A percentile compares a stretch with the other conserved stretches of the same genome.
These are phyloP conservation scores for Exophiala sideris DNA, from an alignment of 2,329 filamentous ascomycete genomes.

Conservation along the genomic window DNA sequence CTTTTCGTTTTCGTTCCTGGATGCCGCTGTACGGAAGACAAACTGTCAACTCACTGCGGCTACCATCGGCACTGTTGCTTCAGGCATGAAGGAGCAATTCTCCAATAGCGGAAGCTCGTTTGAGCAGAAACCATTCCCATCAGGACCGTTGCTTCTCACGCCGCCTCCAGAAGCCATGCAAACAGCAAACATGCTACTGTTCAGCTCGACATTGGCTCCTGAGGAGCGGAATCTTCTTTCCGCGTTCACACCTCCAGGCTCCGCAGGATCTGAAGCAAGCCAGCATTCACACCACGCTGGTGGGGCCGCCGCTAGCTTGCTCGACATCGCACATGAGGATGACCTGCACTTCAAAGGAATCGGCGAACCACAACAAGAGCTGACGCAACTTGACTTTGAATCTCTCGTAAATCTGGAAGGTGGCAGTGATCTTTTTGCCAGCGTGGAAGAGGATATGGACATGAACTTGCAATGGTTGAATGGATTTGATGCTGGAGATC, in stretches of 20 bases:
- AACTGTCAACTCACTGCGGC: constrained; percentile 33
- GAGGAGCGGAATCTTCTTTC: constrained; percentile 21
- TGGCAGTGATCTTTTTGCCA: constrained; percentile 19
- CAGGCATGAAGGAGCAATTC: not conserved
- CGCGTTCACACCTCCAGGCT: constrained; percentile 23
- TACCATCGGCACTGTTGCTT: not conserved
- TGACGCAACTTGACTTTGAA: constrained; percentile 45
- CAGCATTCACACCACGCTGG: constrained; percentile 16
- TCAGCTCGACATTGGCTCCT: constrained; percentile 20
- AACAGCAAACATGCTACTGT: constrained; percentile 18
- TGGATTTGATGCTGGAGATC: constrained; percentile 20
- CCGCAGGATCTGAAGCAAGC: constrained; percentile 17
- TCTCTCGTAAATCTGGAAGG: constrained; percentile 47
- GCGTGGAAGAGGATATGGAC: constrained; percentile 15
- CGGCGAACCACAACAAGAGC: not conserved
- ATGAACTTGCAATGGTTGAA: constrained; percentile 26
- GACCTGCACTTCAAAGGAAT: not conserved
- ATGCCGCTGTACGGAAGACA: constrained; percentile 86
- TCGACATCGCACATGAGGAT: constrained; percentile 8
- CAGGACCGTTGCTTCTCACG: constrained; percentile 20
- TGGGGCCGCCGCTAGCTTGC: constrained; percentile 14
- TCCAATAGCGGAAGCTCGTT: not conserved
- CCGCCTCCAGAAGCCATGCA: constrained; percentile 28
- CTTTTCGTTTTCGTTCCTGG: constrained; percentile 91
- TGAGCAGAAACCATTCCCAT: constrained; percentile 6